A percentile compares a stretch with the other conserved stretches of the same genome.
phyloP scores from a whole-genome alignment of 306 rosid genomes.

The Betula pendula region DNA sequence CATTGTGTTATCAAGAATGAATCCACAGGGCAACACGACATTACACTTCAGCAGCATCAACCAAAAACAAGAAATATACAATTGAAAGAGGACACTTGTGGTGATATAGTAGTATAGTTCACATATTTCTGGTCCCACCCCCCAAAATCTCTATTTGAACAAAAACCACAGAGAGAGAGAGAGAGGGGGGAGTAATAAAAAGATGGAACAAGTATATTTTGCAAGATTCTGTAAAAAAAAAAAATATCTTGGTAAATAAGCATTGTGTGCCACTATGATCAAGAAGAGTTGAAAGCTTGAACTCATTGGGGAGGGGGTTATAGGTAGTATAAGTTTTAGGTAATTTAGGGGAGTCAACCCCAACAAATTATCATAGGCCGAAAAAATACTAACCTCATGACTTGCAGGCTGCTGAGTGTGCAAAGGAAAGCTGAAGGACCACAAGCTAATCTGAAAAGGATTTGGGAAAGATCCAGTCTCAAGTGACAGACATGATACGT shows the following conservation, averaged over 20 bases:
- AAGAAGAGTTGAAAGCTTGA: neutral
- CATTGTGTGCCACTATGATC: neutral
- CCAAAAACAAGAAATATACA: conserved; percentile 16
- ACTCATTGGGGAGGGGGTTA: neutral
- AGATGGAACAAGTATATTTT: neutral
- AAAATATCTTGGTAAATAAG: neutral
- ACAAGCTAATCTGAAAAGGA: conserved; percentile 63
- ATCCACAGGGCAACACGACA: neutral
- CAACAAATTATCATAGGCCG: neutral
- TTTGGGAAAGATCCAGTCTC: conserved; percentile 20
- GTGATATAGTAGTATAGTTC: neutral
- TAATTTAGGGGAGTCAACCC: neutral
- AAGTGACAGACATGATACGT: neutral
- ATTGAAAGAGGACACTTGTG: neutral
- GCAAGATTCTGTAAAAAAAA: neutral
- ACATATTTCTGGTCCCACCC: neutral
- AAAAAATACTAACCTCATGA: conserved; percentile 58
- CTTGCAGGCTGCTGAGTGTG: conserved; percentile 46
- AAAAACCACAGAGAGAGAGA: too few relatives aligned
- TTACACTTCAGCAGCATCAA: conserved; percentile 19
- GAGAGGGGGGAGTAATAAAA: neutral
- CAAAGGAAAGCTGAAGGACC: conserved; percentile 75
- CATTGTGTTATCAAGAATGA: neutral
- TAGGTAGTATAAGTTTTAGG: neutral
- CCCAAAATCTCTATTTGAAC: too few relatives aligned